Evolutionary conservation across 1,284 basidiomycete genomes (phyloP).

Genomic region (Pisolithus thermaeus): DNA sequence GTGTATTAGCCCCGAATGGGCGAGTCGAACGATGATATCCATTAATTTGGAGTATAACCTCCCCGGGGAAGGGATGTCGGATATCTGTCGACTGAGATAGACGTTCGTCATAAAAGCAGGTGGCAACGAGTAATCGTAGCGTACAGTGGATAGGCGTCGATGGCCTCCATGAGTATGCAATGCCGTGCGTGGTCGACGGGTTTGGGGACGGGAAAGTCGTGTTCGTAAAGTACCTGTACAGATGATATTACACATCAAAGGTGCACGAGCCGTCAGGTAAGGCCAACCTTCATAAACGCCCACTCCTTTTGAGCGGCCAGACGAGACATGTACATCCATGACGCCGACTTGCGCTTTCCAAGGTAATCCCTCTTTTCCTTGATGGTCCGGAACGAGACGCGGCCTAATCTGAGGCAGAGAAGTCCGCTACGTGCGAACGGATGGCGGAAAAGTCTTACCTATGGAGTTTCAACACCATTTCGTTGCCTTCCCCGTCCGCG

Average conservation of each 20-base stretch:
- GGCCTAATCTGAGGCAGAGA: conserved; percentile 69
- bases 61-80: conserved; percentile 78
- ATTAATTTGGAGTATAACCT: conserved; percentile 90
- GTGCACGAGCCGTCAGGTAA: background rate
- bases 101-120: background rate
- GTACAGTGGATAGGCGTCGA: conserved; percentile 93
- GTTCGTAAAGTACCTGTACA: conserved; percentile 83
- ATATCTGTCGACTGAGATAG: conserved; percentile 74
- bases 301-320: conserved; percentile 96
- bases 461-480: conserved; percentile 91
- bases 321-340: conserved; percentile 99
- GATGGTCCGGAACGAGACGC: conserved; percentile 94
- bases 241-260: background rate
- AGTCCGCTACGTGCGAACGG: conserved; percentile 4
- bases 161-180: conserved; percentile 93
- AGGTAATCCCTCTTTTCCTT: conserved; percentile 97
- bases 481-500: conserved; percentile 74
- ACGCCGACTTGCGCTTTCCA: conserved; percentile 91
- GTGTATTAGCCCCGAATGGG: conserved; percentile 90
- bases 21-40: conserved; percentile 95
- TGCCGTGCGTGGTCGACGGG: conserved; percentile 95
- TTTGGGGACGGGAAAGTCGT: conserved; percentile 89
- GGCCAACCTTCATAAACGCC: conserved; percentile 93
- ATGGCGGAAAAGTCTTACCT: conserved; percentile 42
- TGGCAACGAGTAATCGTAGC: conserved; percentile 20